Evolutionary conservation across 1,284 basidiomycete genomes (phyloP), one percentile per base, ranked within the genome.

Genomic region (Xerocomus amazonicus): DNA sequence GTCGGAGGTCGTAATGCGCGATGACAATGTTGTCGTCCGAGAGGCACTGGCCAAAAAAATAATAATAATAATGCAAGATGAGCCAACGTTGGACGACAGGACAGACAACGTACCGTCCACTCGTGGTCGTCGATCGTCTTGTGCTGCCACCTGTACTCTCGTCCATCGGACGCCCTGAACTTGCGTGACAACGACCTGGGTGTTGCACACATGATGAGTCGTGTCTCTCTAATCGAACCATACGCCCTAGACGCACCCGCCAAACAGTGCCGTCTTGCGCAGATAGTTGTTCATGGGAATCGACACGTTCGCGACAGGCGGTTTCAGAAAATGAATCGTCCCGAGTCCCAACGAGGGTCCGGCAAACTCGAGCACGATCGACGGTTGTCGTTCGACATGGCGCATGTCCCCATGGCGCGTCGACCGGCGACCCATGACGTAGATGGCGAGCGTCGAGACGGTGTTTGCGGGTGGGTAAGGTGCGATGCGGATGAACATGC

Each of bases 81-180:
- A 47, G 40, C 47, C 49, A 43, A 48, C 48, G 17, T 51, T 41
- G 17, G 4, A 45, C 40, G 8, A 5, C 10, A 17, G 28, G 17
- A 23, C 29, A 42, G 16, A 42, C 27, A 50, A 50, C 46, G 74
- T 60, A 87, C 84, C 58, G 82, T 74, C 84, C 84, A 87, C 67
- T 87, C 82, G 47, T 84, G 80, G 17, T 75, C 79, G 23, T 73
- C 68, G 36, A 75, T 62, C 43, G 69, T 72, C 38, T 72, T 72
- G 63, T 78, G 69, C 36, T 76, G 73, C 85, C 85, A 87, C 58
- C 73, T 74, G 56, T 87, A 87, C 58, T 85, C 82, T 23, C 73
- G 72, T 19, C 81, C 83, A 60, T 87, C 83, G 34, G 79, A 80
- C 19, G 73, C 83, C 29, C 66, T 70, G 56, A 87, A 87, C 65